A percentile compares a stretch with the other conserved stretches of the same genome.
These are phyloP conservation scores for Pseudogymnoascus sp. DNA, from an alignment of 2,329 filamentous ascomycete species.

Conservation along the genomic window DNA sequence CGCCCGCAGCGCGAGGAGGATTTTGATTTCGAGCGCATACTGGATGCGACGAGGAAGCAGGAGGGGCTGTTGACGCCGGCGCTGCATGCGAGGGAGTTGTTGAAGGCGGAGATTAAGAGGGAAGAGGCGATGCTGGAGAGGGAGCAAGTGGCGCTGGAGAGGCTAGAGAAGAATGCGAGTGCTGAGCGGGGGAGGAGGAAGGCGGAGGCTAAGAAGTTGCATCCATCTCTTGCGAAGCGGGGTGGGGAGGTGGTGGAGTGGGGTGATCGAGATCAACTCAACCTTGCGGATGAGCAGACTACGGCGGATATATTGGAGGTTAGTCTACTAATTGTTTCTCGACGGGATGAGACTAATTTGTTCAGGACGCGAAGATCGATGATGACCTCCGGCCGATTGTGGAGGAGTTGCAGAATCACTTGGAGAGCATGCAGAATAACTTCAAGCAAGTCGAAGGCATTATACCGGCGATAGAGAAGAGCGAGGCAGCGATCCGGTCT, in stretches of 20 bases:
- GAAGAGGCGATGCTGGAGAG: conserved; percentile 47
- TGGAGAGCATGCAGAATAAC: conserved; percentile 27
- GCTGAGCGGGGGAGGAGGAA: conserved; percentile 44
- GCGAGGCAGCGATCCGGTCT: conserved; percentile 25
- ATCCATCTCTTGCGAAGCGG: conserved; percentile 20
- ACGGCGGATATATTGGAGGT: neutral
- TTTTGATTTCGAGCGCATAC: conserved; percentile 57
- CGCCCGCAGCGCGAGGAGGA: conserved; percentile 45
- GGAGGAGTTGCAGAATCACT: conserved; percentile 23
- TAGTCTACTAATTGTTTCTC: neutral
- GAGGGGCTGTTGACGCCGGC: conserved; percentile 53
- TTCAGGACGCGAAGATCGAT: conserved; percentile 16
- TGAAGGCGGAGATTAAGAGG: conserved; percentile 48
- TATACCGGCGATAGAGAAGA: conserved; percentile 22
- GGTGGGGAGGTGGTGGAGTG: conserved; percentile 16
- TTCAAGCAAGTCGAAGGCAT: conserved; percentile 25
- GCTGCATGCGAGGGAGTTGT: conserved; percentile 53
- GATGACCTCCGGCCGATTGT: conserved; percentile 21
- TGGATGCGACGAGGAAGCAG: conserved; percentile 48
- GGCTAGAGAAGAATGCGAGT: conserved; percentile 48
- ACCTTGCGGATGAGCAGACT: neutral
- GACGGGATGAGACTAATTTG: neutral
- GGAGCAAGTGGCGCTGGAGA: conserved; percentile 44
- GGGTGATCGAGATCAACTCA: conserved; percentile 15
- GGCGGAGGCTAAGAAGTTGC: conserved; percentile 30